Base-by-base conservation (phyloP, 1,284 basidiomycete species). In the Sparassis latifolia region DNA sequence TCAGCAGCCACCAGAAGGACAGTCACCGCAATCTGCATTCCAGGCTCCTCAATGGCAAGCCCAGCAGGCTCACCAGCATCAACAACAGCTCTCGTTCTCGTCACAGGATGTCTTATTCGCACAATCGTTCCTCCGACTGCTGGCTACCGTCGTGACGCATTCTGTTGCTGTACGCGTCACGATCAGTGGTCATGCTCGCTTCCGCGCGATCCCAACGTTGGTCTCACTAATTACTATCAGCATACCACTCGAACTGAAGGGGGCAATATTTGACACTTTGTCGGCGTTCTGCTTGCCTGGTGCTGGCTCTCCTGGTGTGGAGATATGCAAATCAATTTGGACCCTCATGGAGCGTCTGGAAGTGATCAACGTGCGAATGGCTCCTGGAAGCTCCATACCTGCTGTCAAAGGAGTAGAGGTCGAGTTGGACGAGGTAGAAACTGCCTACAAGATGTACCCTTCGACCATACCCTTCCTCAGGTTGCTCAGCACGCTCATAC, bases 161-260 rank as follows among this genome's bases (percentile, higher is more conserved):
- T 96, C 92, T 0, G 73, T 87, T 5, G 78, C 86, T 2, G 92
- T 92, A 4, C 84, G 92, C 31, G 77, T 86, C 7, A 84, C 91
- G 1, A 79, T 98, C 10, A 82, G 87, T 44, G 76, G 84, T 29
- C 89, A 94, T 66, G 79, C 82, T 2, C 81, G 88, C 44, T 88
- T 88, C 66, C 80, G 84, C 47, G 89, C 91, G 0, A 80, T 97
- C 50, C 83, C 83, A 2, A 86, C 86, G 0, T 71, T 96, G 3
- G 79, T 94, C 42, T 82, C 84, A 3, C 79, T 94, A 39, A 77
- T 92, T 55, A 90, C 89, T 30, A 76, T 91, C 5, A 80, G 86
- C 7, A 79, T 94, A 20, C 89, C 92, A 0, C 72, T 96, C n/a
- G 93, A 97, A 61, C 77, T 98, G 49, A 97, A 97, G 62, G 93